Evolutionary conservation across 1,284 basidiomycete genomes (phyloP).

Genomic region (Mycena citricolor): DNA sequence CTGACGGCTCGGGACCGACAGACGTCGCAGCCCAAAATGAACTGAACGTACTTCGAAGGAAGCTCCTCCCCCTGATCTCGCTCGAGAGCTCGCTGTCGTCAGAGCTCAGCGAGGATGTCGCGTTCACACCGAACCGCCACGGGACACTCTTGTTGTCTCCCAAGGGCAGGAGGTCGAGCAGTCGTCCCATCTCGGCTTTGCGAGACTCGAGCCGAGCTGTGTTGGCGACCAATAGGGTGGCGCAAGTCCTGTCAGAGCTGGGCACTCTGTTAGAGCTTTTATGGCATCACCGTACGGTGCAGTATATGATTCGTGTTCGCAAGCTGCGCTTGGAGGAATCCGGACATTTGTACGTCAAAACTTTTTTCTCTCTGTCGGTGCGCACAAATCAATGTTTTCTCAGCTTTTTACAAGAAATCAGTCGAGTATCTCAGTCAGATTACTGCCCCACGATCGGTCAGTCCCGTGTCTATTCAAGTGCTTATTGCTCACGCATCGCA

Average conservation of each 20-base stretch:
- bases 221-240: conserved; percentile 51
- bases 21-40: conserved; percentile 39
- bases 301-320: conserved; percentile 50
- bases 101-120: conserved; percentile 64
- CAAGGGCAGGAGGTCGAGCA: conserved; percentile 36
- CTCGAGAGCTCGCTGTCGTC: conserved; percentile 67
- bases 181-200: conserved; percentile 33
- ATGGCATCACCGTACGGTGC: conserved; percentile 69
- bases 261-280: conserved; percentile 56
- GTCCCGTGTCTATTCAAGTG: conserved; percentile 16
- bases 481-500: conserved; percentile 8
- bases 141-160: conserved; percentile 54
- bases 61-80: conserved; percentile 62
- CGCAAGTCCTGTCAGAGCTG: conserved; percentile 48
- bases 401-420: conserved; percentile 68
- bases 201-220: conserved; percentile 26
- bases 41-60: conserved; percentile 51
- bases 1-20: conserved; percentile 17
- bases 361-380: conserved; percentile 10
- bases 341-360: conserved; percentile 63
- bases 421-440: conserved; percentile 63
- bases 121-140: conserved; percentile 68
- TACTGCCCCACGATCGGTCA: conserved; percentile 69
- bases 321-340: conserved; percentile 72
- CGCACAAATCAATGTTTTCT: conserved; percentile 9